A percentile compares a stretch with the other conserved stretches of the same genome.
phyloP scores from a whole-genome alignment of 768 basidiomycete genomes.

The Mycena galopus region DNA sequence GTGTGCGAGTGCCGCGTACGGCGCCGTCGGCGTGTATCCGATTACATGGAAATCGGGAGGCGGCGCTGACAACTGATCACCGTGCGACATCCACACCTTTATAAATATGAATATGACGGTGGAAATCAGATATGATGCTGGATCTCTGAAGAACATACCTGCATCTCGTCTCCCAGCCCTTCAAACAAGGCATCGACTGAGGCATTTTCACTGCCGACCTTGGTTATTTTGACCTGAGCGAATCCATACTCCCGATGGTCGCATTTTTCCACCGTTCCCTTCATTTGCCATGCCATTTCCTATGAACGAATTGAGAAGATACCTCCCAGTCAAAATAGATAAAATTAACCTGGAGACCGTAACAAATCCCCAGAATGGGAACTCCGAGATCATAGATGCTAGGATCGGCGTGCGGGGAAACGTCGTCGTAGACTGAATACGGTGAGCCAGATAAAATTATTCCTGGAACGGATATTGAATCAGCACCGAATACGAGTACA shows the following conservation, averaged over 20 bases:
- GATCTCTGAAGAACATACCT: slow-evolving; percentile 61
- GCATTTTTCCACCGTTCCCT: slow-evolving; percentile 87
- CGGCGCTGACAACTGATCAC: slow-evolving; percentile 88
- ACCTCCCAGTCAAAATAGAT: slow-evolving; percentile 1
- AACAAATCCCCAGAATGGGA: slow-evolving; percentile 96
- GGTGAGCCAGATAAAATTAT: slow-evolving; percentile 98
- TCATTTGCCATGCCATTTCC: slow-evolving; percentile 94
- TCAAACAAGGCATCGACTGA: slow-evolving; percentile 85
- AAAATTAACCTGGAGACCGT: slow-evolving; percentile 86
- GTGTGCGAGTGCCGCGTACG: slow-evolving; percentile 95
- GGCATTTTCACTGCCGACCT: slow-evolving; percentile 63
- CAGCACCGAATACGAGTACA: background rate
- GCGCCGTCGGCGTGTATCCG: slow-evolving; percentile 94
- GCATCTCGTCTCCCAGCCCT: slow-evolving; percentile 89
- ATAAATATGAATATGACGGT: slow-evolving; percentile 18
- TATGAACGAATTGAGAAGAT: slow-evolving; percentile 46
- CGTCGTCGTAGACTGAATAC: slow-evolving; percentile 95
- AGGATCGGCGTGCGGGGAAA: slow-evolving; percentile 94
- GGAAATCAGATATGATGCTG: background rate
- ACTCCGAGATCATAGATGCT: slow-evolving; percentile 89
- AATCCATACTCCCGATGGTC: slow-evolving; percentile 97
- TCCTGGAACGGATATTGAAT: slow-evolving; percentile 56
- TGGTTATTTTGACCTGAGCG: slow-evolving; percentile 82
- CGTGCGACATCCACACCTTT: slow-evolving; percentile 99
- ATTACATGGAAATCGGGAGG: slow-evolving; percentile 91